Evolutionary conservation across 345 rosid genomes (phyloP), one percentile per base, ranked within the genome.

Genomic region (Aquilaria sinensis): DNA sequence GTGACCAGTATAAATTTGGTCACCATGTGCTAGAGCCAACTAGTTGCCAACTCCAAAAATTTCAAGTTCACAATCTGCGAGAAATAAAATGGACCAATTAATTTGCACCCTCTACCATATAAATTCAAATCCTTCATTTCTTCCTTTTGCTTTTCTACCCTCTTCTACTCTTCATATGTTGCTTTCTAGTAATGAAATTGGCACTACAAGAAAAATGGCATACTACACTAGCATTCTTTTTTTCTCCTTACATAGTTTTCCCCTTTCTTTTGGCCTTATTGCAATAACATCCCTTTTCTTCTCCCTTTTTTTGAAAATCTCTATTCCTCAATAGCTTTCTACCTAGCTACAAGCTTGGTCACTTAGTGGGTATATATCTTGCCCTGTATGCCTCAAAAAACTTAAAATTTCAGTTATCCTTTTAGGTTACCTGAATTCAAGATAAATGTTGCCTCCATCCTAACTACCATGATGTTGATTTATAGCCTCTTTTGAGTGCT

Each of bases 91-190:
- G 23, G 23, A 23, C 23, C 91, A 53, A 70, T 81, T 81, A 83
- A 74, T 66, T 79, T 82, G 46, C 72, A 73, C 70, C 65, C 60
- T 57, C 49, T 74, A 56, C 78, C 90, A 53, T 86, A 86, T 46
- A 77, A 72, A 70, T 76, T 86, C 49, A 79, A 93, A 61, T 87
- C 91, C n/a, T 73, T 65, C 49, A 75, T 47, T 65, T 83, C 89
- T 3, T 81, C 81, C 68, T 64, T 77, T 71, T 78, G 84, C 86
- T 74, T 81, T 68, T 88, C 85, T 80, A 85, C 89, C 66, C 85
- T 86, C 66, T 92, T 86, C 74, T 85, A 87, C 64, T 75, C 82
- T n/a, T 96, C 96, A 23, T 70, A 81, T 93, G 63, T 75, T 83
- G 43, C 73, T 82, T 52, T 80, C 88, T 76, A 88, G 94, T 77